Conservation (phyloP, 2,329 filamentous ascomycete species). For the Didymella arachidicola region DNA sequence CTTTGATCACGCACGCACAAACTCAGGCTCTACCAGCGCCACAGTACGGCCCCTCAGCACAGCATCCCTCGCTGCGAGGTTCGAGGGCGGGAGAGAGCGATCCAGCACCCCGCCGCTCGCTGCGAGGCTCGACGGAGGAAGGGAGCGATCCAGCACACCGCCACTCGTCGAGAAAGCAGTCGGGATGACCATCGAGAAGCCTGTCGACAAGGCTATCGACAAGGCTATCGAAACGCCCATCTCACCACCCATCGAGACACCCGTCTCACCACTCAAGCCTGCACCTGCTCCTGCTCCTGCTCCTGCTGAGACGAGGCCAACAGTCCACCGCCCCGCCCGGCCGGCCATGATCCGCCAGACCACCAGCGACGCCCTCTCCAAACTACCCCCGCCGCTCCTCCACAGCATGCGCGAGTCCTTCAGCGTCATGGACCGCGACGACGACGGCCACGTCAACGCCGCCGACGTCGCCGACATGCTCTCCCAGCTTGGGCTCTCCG, state of each 20-base stretch:
- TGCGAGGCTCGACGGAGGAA: constrained; percentile 48
- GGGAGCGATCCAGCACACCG: constrained; percentile 21
- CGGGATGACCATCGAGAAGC: constrained; percentile 31
- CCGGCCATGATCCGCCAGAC: constrained; percentile 39
- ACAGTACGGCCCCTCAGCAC: constrained; percentile 39
- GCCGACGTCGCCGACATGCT: constrained; percentile 90
- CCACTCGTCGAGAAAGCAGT: constrained; percentile 22
- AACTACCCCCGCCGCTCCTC: constrained; percentile 81
- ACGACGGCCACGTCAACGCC: constrained; percentile 80
- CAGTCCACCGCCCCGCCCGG: constrained; percentile 15
- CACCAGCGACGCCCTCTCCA: constrained; percentile 61
- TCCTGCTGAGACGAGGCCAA: background rate
- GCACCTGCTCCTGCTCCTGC: background rate
- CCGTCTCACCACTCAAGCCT: constrained; percentile 4
- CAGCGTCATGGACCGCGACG: constrained; percentile 88
- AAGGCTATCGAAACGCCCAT: background rate
- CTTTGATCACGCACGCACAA: constrained; percentile 20
- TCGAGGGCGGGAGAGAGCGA: constrained; percentile 47
- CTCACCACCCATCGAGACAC: background rate
- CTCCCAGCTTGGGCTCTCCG: constrained; percentile 81
- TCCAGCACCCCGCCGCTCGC: constrained; percentile 20
- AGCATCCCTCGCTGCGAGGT: constrained; percentile 47
- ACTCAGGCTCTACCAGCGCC: constrained; percentile 27
- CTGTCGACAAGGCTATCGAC: background rate
- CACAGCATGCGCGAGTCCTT: constrained; percentile 91